Percentiles rank a stretch among this genome's conserved stretches.
These are phyloP conservation scores for Amanita fuliginea DNA, from an alignment of 768 basidiomycete genomes.

Conservation along the genomic window DNA sequence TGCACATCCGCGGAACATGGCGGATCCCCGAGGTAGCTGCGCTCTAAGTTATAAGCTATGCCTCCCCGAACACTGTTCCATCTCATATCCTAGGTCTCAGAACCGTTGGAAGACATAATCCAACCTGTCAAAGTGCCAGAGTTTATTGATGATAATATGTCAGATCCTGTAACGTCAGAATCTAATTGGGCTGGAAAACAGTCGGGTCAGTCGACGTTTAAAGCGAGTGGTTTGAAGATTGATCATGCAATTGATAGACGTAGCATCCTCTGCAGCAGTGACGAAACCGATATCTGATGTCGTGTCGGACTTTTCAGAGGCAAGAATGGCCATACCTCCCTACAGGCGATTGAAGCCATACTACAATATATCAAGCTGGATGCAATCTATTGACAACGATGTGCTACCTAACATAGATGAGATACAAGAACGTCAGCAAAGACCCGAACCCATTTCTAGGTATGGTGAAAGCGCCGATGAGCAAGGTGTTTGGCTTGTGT, in stretches of 20 bases:
- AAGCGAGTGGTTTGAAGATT: constrained; percentile 4
- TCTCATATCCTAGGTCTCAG: background rate
- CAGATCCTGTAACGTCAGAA: constrained; percentile 23
- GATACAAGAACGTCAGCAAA: background rate
- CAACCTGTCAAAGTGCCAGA: constrained; percentile 3
- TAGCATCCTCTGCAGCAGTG: constrained; percentile 24
- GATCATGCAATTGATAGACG: constrained; percentile 13
- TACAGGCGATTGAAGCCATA: background rate
- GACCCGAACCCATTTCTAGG: constrained; percentile 2
- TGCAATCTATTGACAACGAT: background rate
- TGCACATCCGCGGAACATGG: constrained; percentile 24
- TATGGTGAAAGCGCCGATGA: background rate
- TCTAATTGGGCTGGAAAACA: constrained; percentile 34
- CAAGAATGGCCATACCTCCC: background rate
- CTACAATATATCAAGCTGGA: constrained; percentile 4
- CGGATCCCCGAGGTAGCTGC: constrained; percentile 29
- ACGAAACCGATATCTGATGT: constrained; percentile 8
- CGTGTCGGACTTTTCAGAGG: constrained; percentile 1
- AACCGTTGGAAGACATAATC: constrained; percentile 4
- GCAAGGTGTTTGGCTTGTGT: constrained; percentile 6
- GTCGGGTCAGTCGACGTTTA: constrained; percentile 17
- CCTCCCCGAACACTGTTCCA: constrained; percentile 12
- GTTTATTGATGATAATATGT: constrained; percentile 6
- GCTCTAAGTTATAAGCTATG: constrained; percentile 12
- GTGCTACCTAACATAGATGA: background rate